Percentiles rank a stretch among this genome's conserved stretches.
Evolutionary conservation across 148 eudicot genomes (phyloP).

Genomic region (Dianthus caryophyllus): DNA sequence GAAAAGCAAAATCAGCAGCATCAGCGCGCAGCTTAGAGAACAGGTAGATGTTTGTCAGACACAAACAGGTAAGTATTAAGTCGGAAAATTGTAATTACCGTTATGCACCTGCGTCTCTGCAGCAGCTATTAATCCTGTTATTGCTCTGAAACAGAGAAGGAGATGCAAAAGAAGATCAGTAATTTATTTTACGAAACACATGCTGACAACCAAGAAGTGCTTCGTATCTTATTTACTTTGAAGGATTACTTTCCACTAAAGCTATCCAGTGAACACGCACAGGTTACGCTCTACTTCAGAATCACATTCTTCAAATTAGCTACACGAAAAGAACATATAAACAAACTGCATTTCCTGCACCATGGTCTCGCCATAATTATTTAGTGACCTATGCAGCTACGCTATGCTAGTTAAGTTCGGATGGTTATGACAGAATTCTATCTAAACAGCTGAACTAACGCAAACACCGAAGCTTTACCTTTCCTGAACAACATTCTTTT

Average conservation of each 20-base stretch:
- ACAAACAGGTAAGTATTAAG: slow-evolving; percentile 38
- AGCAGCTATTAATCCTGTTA: not conserved
- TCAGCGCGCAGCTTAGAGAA: slow-evolving; percentile 34
- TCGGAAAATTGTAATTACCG: not conserved
- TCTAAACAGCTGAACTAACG: no score
- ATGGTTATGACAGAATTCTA: no score
- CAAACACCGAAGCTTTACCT: not conserved
- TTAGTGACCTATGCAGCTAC: no score
- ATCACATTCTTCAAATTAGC: not conserved
- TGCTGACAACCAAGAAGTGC: slow-evolving; percentile 52
- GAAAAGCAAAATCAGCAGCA: slow-evolving; percentile 36
- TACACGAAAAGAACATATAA: no score
- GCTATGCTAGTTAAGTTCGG: no score
- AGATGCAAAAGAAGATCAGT: slow-evolving; percentile 39
- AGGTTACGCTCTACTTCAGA: slow-evolving; percentile 31
- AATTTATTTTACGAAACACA: slow-evolving; percentile 36
- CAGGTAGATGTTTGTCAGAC: slow-evolving; percentile 38
- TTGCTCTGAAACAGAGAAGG: slow-evolving; percentile 34
- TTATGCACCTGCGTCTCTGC: not conserved
- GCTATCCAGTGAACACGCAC: slow-evolving; percentile 30
- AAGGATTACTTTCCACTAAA: slow-evolving; percentile 47
- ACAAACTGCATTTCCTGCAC: no score
- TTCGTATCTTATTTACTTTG: slow-evolving; percentile 39
- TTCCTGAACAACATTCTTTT: not conserved
- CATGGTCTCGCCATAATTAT: no score